phyloP scores from a whole-genome alignment of 1,139 yeast species.

The Hansenula sp. region DNA sequence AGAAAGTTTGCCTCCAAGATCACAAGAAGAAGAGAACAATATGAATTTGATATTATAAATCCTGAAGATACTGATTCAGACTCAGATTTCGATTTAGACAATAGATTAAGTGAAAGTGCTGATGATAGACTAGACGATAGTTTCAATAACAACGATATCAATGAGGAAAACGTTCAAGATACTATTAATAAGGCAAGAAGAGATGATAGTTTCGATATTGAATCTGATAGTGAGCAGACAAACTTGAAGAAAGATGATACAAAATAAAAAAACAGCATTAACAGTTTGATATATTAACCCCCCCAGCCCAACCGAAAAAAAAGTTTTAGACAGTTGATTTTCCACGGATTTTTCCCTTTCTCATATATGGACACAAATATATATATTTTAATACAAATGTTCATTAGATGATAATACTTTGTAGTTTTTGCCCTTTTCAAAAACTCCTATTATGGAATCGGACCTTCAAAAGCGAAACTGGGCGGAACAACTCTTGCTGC shows the following conservation, averaged over 20 bases:
- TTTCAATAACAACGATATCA: not conserved
- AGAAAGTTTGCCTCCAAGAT: slow-evolving; percentile 44
- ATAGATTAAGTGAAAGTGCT: slow-evolving; percentile 10
- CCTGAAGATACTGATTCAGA: slow-evolving; percentile 58
- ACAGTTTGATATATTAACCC: too few species aligned
- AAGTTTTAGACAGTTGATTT: too few species aligned
- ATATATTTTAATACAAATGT: too few species aligned
- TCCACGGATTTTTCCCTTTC: too few species aligned
- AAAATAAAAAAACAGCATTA: not conserved
- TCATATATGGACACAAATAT: too few species aligned
- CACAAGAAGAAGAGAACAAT: slow-evolving; percentile 64
- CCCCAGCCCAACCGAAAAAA: too few species aligned
- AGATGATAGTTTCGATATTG: slow-evolving; percentile 18
- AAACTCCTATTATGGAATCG: too few species aligned
- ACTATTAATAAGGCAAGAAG: slow-evolving; percentile 6
- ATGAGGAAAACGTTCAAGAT: not conserved
- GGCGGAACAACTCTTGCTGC: too few species aligned
- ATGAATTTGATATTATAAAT: slow-evolving; percentile 74
- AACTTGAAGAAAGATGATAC: not conserved
- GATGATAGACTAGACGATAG: slow-evolving; percentile 5
- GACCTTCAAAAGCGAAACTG: too few species aligned
- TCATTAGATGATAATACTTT: too few species aligned
- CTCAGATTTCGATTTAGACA: slow-evolving; percentile 20
- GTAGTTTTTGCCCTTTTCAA: too few species aligned
- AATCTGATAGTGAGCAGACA: slow-evolving; percentile 11